Evolutionary conservation across 306 rosid genomes (phyloP).

Genomic region (Vigna mungo): DNA sequence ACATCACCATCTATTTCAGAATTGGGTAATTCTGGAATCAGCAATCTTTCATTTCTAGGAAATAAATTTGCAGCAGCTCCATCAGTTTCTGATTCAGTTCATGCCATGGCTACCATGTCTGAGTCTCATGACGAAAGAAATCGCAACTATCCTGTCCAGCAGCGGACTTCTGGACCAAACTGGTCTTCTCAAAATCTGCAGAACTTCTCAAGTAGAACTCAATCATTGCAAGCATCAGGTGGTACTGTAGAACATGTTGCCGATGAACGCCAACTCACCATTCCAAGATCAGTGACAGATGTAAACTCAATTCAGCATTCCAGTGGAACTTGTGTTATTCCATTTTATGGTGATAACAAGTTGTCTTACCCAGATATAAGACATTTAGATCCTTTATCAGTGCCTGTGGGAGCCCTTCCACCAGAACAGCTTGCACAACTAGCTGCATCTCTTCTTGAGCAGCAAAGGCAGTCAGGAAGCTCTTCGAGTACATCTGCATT

Average conservation of each 20-base stretch:
- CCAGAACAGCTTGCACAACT: conserved; percentile 86
- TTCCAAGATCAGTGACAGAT: conserved; percentile 55
- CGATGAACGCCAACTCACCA: conserved; percentile 53
- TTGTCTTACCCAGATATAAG: conserved; percentile 53
- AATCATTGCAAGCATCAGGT: conserved; percentile 49
- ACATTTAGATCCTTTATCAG: conserved; percentile 53
- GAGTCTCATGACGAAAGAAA: conserved; percentile 60
- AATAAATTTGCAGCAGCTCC: conserved; percentile 58
- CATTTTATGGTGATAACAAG: conserved; percentile 48
- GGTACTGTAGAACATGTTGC: conserved; percentile 53
- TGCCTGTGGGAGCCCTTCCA: conserved; percentile 59
- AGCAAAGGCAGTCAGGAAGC: conserved; percentile 71
- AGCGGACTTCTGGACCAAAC: conserved; percentile 53
- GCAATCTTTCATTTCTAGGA: conserved; percentile 53
- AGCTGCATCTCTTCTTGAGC: conserved; percentile 80
- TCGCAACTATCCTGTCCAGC: conserved; percentile 63
- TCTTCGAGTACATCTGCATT: conserved; percentile 40
- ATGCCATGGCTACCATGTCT: conserved; percentile 44
- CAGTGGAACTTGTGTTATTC: conserved; percentile 57
- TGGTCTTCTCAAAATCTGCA: conserved; percentile 64
- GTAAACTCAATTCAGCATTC: conserved; percentile 49
- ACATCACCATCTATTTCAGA: conserved; percentile 56
- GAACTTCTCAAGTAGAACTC: conserved; percentile 53
- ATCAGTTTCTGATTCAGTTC: conserved; percentile 55
- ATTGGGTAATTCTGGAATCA: conserved; percentile 57